Evolutionary conservation across 2,329 filamentous ascomycete species (phyloP).

Genomic region (Cordyceps militaris): DNA sequence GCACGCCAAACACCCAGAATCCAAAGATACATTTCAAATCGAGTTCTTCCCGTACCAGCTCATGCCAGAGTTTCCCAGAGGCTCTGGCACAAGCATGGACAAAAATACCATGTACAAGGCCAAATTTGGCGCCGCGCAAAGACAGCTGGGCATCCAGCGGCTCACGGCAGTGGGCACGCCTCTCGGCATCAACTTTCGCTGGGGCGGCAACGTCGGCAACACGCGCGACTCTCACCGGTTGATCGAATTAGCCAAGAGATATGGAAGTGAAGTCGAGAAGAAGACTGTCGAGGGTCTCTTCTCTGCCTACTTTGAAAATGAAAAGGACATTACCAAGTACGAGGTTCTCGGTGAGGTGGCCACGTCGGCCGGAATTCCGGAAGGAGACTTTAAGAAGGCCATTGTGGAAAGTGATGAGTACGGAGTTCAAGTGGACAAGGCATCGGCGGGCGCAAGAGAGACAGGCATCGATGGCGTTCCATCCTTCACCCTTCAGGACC

Average conservation of each 20-base stretch:
- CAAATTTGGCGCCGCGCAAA: slow-evolving; percentile 58
- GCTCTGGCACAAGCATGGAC: slow-evolving; percentile 25
- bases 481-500: slow-evolving; percentile 63
- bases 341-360: slow-evolving; percentile 31
- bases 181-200: slow-evolving; percentile 42
- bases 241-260: slow-evolving; percentile 40
- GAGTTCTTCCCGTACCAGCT: slow-evolving; percentile 42
- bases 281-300: slow-evolving; percentile 43
- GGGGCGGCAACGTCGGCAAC: slow-evolving; percentile 21
- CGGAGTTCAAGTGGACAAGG: slow-evolving; percentile 27
- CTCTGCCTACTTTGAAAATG: slow-evolving; percentile 35
- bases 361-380: slow-evolving; percentile 39
- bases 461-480: slow-evolving; percentile 57
- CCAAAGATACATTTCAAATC: slow-evolving; percentile 52
- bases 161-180: slow-evolving; percentile 25
- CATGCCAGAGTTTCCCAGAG: slow-evolving; percentile 27
- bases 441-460: slow-evolving; percentile 22
- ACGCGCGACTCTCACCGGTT: slow-evolving; percentile 35
- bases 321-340: slow-evolving; percentile 36
- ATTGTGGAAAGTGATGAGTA: slow-evolving; percentile 43
- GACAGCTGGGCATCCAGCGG: slow-evolving; percentile 28
- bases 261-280: slow-evolving; percentile 47
- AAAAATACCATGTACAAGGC: slow-evolving; percentile 32
- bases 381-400: slow-evolving; percentile 27
- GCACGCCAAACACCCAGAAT: slow-evolving; percentile 32